Percentiles rank a stretch among this genome's conserved stretches.
phyloP scores from a whole-genome alignment of 2,329 filamentous ascomycete genomes.

The Pyrenochaeta sp. region DNA sequence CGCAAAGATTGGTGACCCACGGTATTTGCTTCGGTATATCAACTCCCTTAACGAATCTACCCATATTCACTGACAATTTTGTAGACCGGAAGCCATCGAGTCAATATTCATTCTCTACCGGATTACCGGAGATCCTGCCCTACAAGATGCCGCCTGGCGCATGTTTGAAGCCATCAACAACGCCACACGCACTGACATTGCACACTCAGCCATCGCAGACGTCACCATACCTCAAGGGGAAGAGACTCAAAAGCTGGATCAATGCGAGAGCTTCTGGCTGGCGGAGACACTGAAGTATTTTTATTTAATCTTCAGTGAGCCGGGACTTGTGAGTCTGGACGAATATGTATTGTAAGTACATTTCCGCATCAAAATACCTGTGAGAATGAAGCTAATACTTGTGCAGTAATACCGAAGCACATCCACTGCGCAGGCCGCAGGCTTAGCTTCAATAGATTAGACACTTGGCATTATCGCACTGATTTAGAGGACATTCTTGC shows the following conservation, averaged over 20 bases:
- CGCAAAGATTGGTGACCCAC: conserved; percentile 45
- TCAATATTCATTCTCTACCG: conserved; percentile 91
- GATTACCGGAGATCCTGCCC: conserved; percentile 78
- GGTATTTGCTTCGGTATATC: conserved; percentile 53
- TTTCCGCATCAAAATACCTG: not conserved
- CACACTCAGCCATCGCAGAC: conserved; percentile 74
- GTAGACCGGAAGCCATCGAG: conserved; percentile 84
- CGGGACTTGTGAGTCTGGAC: conserved; percentile 71
- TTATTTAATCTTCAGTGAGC: conserved; percentile 79
- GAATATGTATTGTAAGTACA: conserved; percentile 66
- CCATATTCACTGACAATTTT: not conserved
- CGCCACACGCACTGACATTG: conserved; percentile 71
- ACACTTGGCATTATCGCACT: no score
- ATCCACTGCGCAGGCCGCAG: conserved; percentile 57
- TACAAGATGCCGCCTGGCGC: conserved; percentile 84
- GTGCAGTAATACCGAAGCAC: conserved; percentile 61
- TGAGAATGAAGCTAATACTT: not conserved
- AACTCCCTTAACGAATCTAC: not conserved
- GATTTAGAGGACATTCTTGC: no score
- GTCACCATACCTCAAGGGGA: conserved; percentile 57
- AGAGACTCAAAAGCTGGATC: conserved; percentile 39
- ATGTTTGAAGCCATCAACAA: conserved; percentile 80
- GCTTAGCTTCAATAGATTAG: not conserved
- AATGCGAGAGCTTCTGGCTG: conserved; percentile 80
- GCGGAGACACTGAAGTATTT: conserved; percentile 94